Percentiles rank a stretch among this genome's conserved stretches.
Conservation (phyloP, 2,329 filamentous ascomycete species). For the Huntiella abstrusa region DNA sequence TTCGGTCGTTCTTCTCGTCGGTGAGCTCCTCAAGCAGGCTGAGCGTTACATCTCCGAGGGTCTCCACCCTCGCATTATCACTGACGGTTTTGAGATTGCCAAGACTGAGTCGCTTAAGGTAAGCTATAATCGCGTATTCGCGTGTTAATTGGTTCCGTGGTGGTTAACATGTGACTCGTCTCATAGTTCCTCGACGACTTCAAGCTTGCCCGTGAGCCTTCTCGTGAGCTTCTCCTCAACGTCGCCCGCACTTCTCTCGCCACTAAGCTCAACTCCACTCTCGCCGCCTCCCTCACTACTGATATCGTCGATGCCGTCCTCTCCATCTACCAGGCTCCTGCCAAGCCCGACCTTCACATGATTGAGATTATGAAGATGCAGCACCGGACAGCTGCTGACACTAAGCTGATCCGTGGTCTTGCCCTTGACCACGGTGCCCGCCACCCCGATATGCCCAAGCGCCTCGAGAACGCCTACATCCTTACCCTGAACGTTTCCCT, state of each 20-base stretch:
- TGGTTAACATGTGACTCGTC: slow-evolving; percentile 8
- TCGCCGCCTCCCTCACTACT: slow-evolving; percentile 81
- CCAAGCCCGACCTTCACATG: slow-evolving; percentile 96
- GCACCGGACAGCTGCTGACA: slow-evolving; percentile 88
- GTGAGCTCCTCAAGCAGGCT: slow-evolving; percentile 93
- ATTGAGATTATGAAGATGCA: slow-evolving; percentile 99
- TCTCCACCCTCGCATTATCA: slow-evolving; percentile 90
- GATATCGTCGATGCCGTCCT: slow-evolving; percentile 94
- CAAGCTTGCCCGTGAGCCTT: slow-evolving; percentile 74
- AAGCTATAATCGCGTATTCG: slow-evolving; percentile 1
- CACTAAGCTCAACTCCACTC: slow-evolving; percentile 78
- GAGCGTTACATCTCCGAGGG: slow-evolving; percentile 91
- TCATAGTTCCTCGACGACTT: slow-evolving; percentile 80
- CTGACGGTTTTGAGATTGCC: slow-evolving; percentile 91
- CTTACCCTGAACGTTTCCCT: slow-evolving; percentile 89
- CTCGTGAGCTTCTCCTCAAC: slow-evolving; percentile 81
- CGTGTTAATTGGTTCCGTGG: background rate
- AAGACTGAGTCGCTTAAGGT: slow-evolving; percentile 85
- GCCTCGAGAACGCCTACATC: slow-evolving; percentile 87
- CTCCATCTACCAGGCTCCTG: slow-evolving; percentile 73
- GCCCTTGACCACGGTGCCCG: slow-evolving; percentile 88
- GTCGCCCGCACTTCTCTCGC: slow-evolving; percentile 88
- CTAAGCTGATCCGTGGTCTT: slow-evolving; percentile 81
- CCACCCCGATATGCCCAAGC: slow-evolving; percentile 96
- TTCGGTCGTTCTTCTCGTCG: slow-evolving; percentile 83